A percentile compares a stretch with the other conserved stretches of the same genome.
Evolutionary conservation across 192 early-diverging fungal genomes (phyloP).

Genomic region (Coemansia sp.): DNA sequence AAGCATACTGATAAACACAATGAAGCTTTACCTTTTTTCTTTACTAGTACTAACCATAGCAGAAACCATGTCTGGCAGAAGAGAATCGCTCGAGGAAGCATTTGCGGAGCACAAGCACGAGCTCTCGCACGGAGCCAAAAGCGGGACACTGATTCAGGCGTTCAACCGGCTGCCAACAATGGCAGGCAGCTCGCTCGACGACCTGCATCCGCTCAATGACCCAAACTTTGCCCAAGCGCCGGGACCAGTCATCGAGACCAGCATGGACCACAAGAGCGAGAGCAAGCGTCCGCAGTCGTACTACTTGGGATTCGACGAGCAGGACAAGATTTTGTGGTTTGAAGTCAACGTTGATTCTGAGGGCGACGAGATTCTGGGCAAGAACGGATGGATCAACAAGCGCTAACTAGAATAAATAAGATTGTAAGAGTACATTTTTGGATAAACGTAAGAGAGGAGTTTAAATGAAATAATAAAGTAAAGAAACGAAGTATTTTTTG

Average conservation of each 20-base stretch:
- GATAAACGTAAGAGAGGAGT: background rate
- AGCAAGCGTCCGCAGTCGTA: constrained; percentile 15
- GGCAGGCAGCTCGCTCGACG: constrained; percentile 23
- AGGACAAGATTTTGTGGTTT: constrained; percentile 38
- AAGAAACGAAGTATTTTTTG: constrained; percentile 2
- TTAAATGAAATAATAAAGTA: background rate
- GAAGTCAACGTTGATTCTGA: constrained; percentile 19
- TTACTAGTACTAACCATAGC: background rate
- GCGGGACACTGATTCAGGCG: background rate
- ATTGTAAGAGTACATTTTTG: background rate
- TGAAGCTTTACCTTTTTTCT: too few species aligned
- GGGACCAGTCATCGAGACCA: constrained; percentile 3
- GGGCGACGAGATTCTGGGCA: constrained; percentile 20
- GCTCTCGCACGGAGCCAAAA: constrained; percentile 9
- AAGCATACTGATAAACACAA: too few species aligned
- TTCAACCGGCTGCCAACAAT: constrained; percentile 25
- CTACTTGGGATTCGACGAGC: constrained; percentile 27
- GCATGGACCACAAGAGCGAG: background rate
- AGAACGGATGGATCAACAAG: constrained; percentile 17
- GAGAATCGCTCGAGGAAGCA: constrained; percentile 1
- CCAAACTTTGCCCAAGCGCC: constrained; percentile 12
- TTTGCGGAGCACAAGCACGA: constrained; percentile 15
- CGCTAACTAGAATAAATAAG: background rate
- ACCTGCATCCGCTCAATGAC: constrained; percentile 6
- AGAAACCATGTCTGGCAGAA: background rate